Evolutionary conservation across 177 flowering plant species (phyloP), one percentile per base, ranked within the genome.

Genomic region (Vitis hybrid): DNA sequence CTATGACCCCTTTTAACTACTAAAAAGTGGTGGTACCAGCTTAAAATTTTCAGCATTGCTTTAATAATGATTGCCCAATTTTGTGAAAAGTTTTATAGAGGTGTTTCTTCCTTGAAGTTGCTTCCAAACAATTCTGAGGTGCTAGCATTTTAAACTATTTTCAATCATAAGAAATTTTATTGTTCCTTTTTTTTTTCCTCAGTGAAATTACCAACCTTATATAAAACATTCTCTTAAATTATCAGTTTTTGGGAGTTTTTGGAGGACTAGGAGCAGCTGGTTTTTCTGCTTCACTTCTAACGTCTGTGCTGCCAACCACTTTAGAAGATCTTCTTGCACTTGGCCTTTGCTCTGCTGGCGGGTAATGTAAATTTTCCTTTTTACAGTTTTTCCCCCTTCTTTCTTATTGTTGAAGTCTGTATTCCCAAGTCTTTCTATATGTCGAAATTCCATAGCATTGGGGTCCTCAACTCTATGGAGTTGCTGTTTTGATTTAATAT

Each of bases 191-290:
- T 26, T 29, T 14, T 9, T 29, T 26, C 26, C 3, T 29, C 3
- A 11, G 4, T 48, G 53, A 68, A 26, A 10, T 16, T 7, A 9
- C 55, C 61, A 52, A n/a, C 9, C 60, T 66, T 2, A 57, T 50
- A 19, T 62, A 50, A 16, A 14, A 3, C 26, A 64, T 58, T 64
- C 14, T 12, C 19, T 51, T 55, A 10, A 3, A 19, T 58, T 68
- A 55, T 76, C 81, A 91, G 97, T 84, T 88, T 67, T 71, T 89
- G 77, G 96, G 86, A 69, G 83, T 96, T 70, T 88, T 91, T 84
- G 97, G 98, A 72, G 98, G 98, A 73, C 75, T 93, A 5, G 98
- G 99, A 48, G 92, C 89, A 51, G 99, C 98, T 66, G 97, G 99
- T 55, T 78, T 95, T 66, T 93, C 98, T 67, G 99, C 98, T 68